Evolutionary conservation across 176 grass and related monocot genomes (phyloP).

Genomic region (Aegilops tauschii): DNA sequence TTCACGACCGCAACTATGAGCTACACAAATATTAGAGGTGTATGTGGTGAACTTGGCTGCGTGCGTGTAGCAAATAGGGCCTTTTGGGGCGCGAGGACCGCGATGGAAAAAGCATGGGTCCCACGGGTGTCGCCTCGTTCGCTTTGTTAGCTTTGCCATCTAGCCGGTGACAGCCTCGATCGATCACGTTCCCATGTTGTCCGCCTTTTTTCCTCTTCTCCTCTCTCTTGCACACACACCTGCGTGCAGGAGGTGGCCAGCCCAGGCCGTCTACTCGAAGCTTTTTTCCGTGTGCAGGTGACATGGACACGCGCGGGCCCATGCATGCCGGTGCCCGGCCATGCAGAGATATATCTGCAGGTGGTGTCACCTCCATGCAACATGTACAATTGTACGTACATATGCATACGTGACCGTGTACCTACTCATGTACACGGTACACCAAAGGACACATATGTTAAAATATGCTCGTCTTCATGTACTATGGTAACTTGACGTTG

Average conservation of each 20-base stretch:
- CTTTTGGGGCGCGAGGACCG: not conserved
- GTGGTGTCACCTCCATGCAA: not conserved
- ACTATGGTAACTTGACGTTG: too few species aligned
- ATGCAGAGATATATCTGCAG: not conserved
- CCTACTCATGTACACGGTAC: too few species aligned
- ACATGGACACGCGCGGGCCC: not conserved
- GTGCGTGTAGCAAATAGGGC: not conserved
- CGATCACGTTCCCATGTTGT: not conserved
- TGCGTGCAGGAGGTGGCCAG: not conserved
- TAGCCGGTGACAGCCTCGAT: slow-evolving; percentile 8
- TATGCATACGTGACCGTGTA: not conserved
- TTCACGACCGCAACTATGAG: not conserved
- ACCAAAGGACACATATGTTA: too few species aligned
- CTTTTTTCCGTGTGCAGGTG: not conserved
- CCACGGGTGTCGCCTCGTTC: not conserved
- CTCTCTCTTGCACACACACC: not conserved
- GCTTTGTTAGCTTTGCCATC: not conserved
- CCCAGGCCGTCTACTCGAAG: not conserved
- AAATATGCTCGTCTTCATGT: too few species aligned
- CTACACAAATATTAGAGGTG: too few species aligned
- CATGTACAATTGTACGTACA: not conserved
- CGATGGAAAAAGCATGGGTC: not conserved
- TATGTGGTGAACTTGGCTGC: not conserved
- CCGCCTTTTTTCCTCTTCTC: not conserved
- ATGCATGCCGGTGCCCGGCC: not conserved